A percentile compares a stretch with the other conserved stretches of the same genome.
These are phyloP conservation scores for Dendrobium officinale DNA, from an alignment of 106 monocot species.

Conservation along the genomic window DNA sequence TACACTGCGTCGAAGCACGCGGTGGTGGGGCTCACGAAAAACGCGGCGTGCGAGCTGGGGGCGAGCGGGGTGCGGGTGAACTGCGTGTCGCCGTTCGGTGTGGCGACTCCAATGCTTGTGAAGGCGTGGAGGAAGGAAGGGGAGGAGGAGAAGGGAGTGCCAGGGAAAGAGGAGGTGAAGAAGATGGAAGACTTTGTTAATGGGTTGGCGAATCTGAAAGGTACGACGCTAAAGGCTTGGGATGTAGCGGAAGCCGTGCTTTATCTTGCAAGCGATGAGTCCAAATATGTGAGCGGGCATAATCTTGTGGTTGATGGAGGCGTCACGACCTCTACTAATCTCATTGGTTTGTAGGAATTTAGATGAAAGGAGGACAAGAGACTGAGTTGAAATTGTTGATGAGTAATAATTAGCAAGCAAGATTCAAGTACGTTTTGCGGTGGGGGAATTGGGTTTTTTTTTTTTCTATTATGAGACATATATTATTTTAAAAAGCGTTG, in stretches of 20 bases:
- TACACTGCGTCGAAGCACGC: constrained; percentile 64
- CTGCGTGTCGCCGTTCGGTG: constrained; percentile 69
- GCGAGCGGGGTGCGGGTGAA: constrained; percentile 56
- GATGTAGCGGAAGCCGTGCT: constrained; percentile 13
- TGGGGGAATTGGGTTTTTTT: too few relatives aligned
- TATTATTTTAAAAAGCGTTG: too few relatives aligned
- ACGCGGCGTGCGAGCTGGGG: constrained; percentile 47
- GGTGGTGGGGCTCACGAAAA: constrained; percentile 40
- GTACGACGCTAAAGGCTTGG: constrained; percentile 4
- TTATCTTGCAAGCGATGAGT: constrained; percentile 13
- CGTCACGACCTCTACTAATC: neutral
- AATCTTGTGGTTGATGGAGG: constrained; percentile 18
- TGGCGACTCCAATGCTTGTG: constrained; percentile 30
- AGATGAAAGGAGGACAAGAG: too few relatives aligned
- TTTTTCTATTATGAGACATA: too few relatives aligned
- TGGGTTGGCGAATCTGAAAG: neutral
- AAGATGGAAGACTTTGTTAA: neutral
- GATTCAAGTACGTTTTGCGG: too few relatives aligned
- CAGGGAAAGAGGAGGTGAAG: neutral
- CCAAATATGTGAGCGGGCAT: constrained; percentile 13
- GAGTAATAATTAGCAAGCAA: too few relatives aligned
- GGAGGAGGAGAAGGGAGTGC: neutral
- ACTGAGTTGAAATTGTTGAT: too few relatives aligned
- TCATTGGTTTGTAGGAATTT: too few relatives aligned
- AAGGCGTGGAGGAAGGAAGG: neutral